A percentile compares a stretch with the other conserved stretches of the same genome.
These are phyloP conservation scores for Leucosporidium yakuticum DNA, from an alignment of 768 basidiomycete genomes.

Conservation along the genomic window DNA sequence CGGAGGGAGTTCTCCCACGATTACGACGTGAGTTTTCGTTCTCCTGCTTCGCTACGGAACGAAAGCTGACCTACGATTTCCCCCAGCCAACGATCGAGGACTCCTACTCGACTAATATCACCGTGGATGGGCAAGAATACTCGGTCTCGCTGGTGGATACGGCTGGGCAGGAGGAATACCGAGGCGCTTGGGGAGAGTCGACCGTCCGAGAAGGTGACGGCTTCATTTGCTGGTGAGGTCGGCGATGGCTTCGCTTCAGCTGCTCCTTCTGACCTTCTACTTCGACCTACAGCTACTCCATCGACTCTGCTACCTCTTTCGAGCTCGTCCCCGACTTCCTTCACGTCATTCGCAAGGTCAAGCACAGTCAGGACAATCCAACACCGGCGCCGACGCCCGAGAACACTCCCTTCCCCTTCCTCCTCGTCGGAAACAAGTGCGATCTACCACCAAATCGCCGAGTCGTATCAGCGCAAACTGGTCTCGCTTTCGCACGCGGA, in stretches of 20 bases:
- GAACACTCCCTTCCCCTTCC: slow-evolving; percentile 32
- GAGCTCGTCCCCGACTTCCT: slow-evolving; percentile 7
- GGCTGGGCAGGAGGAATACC: slow-evolving; percentile 24
- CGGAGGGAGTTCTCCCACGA: slow-evolving; percentile 15
- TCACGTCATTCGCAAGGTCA: slow-evolving; percentile 22
- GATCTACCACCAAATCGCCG: slow-evolving; percentile 11
- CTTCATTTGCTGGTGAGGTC: slow-evolving; percentile 24
- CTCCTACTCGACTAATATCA: slow-evolving; percentile 6
- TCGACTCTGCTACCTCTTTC: slow-evolving; percentile 21
- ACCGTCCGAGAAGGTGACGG: slow-evolving; percentile 24
- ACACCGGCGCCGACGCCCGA: slow-evolving; percentile 13
- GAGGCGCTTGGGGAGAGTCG: slow-evolving; percentile 16
- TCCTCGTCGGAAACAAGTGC: slow-evolving; percentile 28
- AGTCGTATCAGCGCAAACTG: background rate
- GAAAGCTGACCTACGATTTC: background rate
- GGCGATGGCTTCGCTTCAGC: background rate
- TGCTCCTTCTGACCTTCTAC: background rate
- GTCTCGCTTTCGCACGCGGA: background rate
- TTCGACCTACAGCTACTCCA: slow-evolving; percentile 16
- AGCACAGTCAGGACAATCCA: slow-evolving; percentile 14
- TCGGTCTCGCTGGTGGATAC: slow-evolving; percentile 23
- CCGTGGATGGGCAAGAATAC: slow-evolving; percentile 25
- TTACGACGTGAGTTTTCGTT: slow-evolving; percentile 12
- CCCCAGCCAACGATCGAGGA: slow-evolving; percentile 15
- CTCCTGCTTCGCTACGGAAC: background rate